These are phyloP conservation scores for Nakaseomyces nivariensis DNA, from an alignment of 1,139 yeast genomes.

Conservation along the genomic window DNA sequence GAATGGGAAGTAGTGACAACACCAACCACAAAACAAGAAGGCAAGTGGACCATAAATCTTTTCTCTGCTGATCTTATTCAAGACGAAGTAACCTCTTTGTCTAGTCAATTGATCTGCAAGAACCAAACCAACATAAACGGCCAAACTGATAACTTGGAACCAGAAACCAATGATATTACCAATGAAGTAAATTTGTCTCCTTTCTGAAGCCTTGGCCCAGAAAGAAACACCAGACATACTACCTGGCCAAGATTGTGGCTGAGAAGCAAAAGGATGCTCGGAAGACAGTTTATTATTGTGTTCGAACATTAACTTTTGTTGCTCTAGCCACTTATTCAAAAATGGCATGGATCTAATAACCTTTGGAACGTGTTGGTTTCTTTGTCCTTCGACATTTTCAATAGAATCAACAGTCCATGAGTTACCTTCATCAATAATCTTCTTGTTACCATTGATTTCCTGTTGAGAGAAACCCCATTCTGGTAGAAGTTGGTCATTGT, in stretches of 20 bases:
- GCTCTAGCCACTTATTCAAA: conserved; percentile 78
- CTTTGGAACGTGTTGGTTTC: conserved; percentile 49
- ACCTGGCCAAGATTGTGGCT: conserved; percentile 92
- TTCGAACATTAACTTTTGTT: conserved; percentile 80
- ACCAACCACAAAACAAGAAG: conserved; percentile 81
- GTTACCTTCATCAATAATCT: conserved; percentile 55
- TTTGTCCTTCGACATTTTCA: conserved; percentile 50
- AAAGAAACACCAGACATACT: conserved; percentile 86
- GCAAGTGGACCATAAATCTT: conserved; percentile 74
- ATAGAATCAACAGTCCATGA: conserved; percentile 75
- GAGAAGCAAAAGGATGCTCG: conserved; percentile 93
- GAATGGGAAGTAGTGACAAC: conserved; percentile 83
- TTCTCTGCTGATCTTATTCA: conserved; percentile 56
- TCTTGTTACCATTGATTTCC: conserved; percentile 92
- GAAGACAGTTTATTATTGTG: conserved; percentile 81
- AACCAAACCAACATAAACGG: conserved; percentile 52
- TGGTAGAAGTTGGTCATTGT: conserved; percentile 68
- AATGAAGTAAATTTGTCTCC: conserved; percentile 73
- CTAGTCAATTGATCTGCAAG: conserved; percentile 70
- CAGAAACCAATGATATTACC: conserved; percentile 94
- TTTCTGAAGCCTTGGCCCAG: conserved; percentile 69
- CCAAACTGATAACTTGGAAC: conserved; percentile 63
- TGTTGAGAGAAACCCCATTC: conserved; percentile 92
- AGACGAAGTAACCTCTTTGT: conserved; percentile 55
- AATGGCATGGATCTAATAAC: conserved; percentile 54